phyloP scores from a whole-genome alignment of 306 rosid species.

The Vigna radiata region DNA sequence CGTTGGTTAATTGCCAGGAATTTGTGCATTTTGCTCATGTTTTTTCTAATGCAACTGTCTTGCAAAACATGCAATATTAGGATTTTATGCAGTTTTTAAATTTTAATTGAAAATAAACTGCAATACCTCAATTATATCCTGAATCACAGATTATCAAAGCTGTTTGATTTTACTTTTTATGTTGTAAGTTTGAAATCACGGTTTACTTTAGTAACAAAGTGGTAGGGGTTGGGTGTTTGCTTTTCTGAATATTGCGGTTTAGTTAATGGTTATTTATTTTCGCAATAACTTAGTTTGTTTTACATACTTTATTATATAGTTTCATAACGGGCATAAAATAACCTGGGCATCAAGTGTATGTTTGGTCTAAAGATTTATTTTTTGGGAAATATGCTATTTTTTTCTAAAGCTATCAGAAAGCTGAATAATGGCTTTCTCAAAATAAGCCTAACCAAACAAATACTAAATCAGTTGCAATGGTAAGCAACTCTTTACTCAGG shows the following conservation, averaged over 20 bases:
- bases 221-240: slow-evolving; percentile 1
- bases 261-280: neutral
- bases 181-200: neutral
- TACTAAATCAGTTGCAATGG: neutral
- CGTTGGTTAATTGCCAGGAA: neutral
- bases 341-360: neutral
- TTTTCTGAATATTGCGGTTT: slow-evolving; percentile 18
- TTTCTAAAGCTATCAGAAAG: neutral
- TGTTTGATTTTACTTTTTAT: neutral
- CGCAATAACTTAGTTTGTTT: neutral
- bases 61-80: neutral
- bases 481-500: neutral
- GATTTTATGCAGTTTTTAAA: neutral
- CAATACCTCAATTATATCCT: neutral
- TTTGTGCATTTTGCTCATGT: neutral
- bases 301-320: neutral
- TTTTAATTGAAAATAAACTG: neutral
- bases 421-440: neutral
- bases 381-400: neutral
- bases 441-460: neutral
- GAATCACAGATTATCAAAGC: neutral
- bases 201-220: neutral
- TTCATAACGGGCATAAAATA: neutral
- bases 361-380: neutral
- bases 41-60: neutral